Conservation (phyloP, 306 rosid genomes). For the Prunus persica region Prunus_persica_NCBIv2 NC_034009.1:35078001-35078500, state of each 20-base stretch:
- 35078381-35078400: slow-evolving; percentile 68
- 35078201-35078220: not conserved
- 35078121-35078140: slow-evolving; percentile 46
- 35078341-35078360: slow-evolving; percentile 75
- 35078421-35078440: slow-evolving; percentile 16
- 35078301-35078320: slow-evolving; percentile 82
- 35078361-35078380: slow-evolving; percentile 94
- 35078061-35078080: slow-evolving; percentile 81
- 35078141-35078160: not conserved
- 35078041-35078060: slow-evolving; percentile 3
- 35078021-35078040: slow-evolving; percentile 7
- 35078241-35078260: not conserved
- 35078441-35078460: not conserved
- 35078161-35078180: not conserved
- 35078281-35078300: not conserved
- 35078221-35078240: not conserved
- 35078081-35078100: slow-evolving; percentile 78
- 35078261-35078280: not conserved
- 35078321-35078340: slow-evolving; percentile 85
- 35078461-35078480: not conserved
- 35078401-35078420: slow-evolving; percentile 23
- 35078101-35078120: slow-evolving; percentile 88
- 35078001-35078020: slow-evolving; percentile 5
- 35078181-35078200: not conserved
- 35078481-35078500: not conserved